Evolutionary conservation across 192 early-diverging fungal species (phyloP).

Genomic region (Coemansia interrupta): DNA sequence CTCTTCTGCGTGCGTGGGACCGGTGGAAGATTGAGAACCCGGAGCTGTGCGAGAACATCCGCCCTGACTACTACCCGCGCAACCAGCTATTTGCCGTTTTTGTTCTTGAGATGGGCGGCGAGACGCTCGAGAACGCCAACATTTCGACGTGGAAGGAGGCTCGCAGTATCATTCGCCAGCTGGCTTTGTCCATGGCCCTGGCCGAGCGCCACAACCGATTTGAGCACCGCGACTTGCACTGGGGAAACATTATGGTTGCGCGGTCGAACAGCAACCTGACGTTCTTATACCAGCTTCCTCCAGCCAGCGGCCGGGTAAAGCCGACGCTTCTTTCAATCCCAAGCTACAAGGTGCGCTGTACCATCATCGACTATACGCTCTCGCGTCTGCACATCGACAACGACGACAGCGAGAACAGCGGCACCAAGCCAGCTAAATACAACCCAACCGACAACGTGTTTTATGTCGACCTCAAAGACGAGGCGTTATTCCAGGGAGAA

Average conservation of each 20-base stretch:
- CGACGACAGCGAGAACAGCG: constrained; percentile 18
- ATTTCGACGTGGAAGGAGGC: constrained; percentile 63
- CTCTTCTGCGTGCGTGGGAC: constrained; percentile 71
- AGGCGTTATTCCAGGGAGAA: constrained; percentile 54
- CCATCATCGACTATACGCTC: constrained; percentile 72
- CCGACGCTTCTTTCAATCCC: constrained; percentile 55
- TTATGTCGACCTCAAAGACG: constrained; percentile 55
- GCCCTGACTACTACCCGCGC: constrained; percentile 65
- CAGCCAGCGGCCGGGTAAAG: constrained; percentile 27
- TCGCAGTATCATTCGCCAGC: constrained; percentile 64
- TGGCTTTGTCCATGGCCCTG: constrained; percentile 57
- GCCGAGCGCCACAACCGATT: constrained; percentile 57
- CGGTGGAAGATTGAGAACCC: constrained; percentile 57
- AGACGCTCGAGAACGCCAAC: constrained; percentile 57
- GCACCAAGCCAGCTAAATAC: constrained; percentile 31
- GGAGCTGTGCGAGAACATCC: constrained; percentile 64
- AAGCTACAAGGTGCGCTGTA: constrained; percentile 60
- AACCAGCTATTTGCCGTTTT: constrained; percentile 74
- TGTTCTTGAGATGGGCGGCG: constrained; percentile 69
- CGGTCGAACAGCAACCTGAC: constrained; percentile 48
- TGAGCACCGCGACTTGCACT: constrained; percentile 72
- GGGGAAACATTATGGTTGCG: constrained; percentile 69
- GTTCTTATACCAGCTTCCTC: constrained; percentile 49
- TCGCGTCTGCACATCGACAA: constrained; percentile 59
- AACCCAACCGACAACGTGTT: constrained; percentile 49